A percentile compares a stretch with the other conserved stretches of the same genome.
phyloP scores from a whole-genome alignment of 2,329 filamentous ascomycete species.

The Graphiopsis chlorocephala region DNA sequence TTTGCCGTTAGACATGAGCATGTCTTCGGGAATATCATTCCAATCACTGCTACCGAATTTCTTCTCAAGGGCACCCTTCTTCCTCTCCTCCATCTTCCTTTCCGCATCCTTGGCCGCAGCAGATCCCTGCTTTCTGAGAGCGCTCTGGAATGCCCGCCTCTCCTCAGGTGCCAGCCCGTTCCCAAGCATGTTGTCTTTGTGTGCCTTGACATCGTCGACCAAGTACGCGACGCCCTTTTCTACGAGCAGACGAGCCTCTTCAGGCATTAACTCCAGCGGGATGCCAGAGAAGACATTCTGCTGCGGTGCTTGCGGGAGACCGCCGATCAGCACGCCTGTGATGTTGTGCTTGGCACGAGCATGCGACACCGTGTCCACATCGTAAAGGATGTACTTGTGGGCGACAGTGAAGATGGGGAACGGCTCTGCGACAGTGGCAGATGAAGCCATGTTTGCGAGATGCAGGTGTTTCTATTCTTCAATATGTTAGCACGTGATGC shows the following conservation, averaged over 20 bases:
- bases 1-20: slow-evolving; percentile 26
- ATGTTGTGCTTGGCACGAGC: slow-evolving; percentile 79
- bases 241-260: slow-evolving; percentile 80
- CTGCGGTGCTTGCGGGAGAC: slow-evolving; percentile 85
- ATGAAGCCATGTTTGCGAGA: slow-evolving; percentile 23
- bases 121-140: slow-evolving; percentile 54
- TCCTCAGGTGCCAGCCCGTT: slow-evolving; percentile 53
- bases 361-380: slow-evolving; percentile 73
- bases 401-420: slow-evolving; percentile 79
- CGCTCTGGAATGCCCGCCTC: slow-evolving; percentile 59
- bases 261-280: slow-evolving; percentile 83
- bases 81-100: slow-evolving; percentile 50
- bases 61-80: slow-evolving; percentile 51
- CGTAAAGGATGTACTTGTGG: slow-evolving; percentile 84
- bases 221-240: slow-evolving; percentile 74
- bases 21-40: slow-evolving; percentile 37
- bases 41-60: slow-evolving; percentile 39
- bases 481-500: neutral
- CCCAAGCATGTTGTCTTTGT: slow-evolving; percentile 60
- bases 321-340: slow-evolving; percentile 81
- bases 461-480: slow-evolving; percentile 16
- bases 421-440: slow-evolving; percentile 46
- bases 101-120: slow-evolving; percentile 47
- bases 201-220: slow-evolving; percentile 73
- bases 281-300: slow-evolving; percentile 92